These are phyloP conservation scores for Pyrenochaeta sp. DNA, from an alignment of 2,329 filamentous ascomycete genomes.

Conservation along the genomic window DNA sequence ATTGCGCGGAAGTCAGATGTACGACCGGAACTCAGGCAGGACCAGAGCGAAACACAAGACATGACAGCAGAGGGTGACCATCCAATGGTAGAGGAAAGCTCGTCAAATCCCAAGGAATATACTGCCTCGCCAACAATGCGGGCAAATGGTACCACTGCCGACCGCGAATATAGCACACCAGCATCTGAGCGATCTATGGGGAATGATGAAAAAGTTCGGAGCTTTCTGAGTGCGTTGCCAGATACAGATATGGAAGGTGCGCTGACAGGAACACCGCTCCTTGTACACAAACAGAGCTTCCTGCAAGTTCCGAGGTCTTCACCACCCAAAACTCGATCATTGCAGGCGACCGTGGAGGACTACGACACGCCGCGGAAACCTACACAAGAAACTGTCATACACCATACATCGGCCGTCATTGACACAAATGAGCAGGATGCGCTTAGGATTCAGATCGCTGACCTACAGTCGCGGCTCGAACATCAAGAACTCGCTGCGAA, in stretches of 20 bases:
- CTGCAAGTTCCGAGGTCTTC: conserved; percentile 38
- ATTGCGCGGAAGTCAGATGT: conserved; percentile 23
- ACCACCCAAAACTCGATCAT: conserved; percentile 38
- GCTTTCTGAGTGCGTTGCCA: conserved; percentile 48
- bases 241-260: conserved; percentile 44
- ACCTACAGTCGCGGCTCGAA: conserved; percentile 36
- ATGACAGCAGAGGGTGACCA: conserved; percentile 30
- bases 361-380: conserved; percentile 48
- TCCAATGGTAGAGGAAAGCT: conserved; percentile 24
- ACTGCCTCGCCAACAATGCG: conserved; percentile 33
- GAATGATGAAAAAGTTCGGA: conserved; percentile 50
- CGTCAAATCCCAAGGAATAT: neutral
- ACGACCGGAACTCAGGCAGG: conserved; percentile 27
- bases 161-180: conserved; percentile 29
- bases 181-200: conserved; percentile 46
- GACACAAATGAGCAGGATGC: conserved; percentile 18
- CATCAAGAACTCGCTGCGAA: conserved; percentile 39
- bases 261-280: conserved; percentile 36
- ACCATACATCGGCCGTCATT: conserved; percentile 30
- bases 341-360: conserved; percentile 49
- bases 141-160: conserved; percentile 33
- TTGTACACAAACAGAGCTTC: conserved; percentile 32
- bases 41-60: conserved; percentile 20
- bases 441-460: conserved; percentile 29
- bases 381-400: conserved; percentile 47